Conservation (phyloP, 805 yeast species). For the Wickerhamomyces xylosicus region DNA sequence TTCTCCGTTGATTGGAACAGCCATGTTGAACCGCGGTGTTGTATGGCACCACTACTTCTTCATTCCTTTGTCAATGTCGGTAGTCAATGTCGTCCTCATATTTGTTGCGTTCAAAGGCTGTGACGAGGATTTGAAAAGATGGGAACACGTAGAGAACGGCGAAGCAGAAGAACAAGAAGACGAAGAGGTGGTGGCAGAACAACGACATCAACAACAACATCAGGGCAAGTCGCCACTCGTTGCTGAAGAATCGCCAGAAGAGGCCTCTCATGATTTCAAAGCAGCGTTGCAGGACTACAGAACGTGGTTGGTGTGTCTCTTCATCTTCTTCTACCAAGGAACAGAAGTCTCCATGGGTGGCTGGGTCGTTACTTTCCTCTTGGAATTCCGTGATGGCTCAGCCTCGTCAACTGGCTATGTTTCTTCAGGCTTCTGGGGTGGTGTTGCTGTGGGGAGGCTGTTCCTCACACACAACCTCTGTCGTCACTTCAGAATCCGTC, state of each 20-base stretch:
- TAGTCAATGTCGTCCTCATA: constrained; percentile 22
- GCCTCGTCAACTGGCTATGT: constrained; percentile 38
- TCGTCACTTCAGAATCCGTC: constrained; percentile 31
- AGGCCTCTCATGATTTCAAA: constrained; percentile 9
- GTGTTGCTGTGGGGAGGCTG: constrained; percentile 48
- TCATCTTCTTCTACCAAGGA: constrained; percentile 52
- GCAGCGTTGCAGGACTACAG: constrained; percentile 29
- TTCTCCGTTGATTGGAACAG: constrained; percentile 49
- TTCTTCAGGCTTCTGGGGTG: constrained; percentile 59
- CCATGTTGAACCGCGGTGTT: constrained; percentile 39
- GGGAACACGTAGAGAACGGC: constrained; percentile 9
- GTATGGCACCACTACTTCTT: constrained; percentile 46
- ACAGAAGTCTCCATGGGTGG: constrained; percentile 55
- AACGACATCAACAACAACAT: too few relatives aligned
- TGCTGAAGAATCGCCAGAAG: too few relatives aligned
- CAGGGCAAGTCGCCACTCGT: too few relatives aligned
- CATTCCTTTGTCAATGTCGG: constrained; percentile 36
- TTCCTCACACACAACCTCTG: constrained; percentile 32
- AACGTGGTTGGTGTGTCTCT: constrained; percentile 44
- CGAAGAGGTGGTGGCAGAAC: too few relatives aligned
- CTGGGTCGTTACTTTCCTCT: constrained; percentile 52
- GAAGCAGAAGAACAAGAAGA: constrained; percentile 3
- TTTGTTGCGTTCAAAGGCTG: constrained; percentile 35
- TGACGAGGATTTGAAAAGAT: constrained; percentile 27
- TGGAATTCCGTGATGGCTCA: constrained; percentile 38